Percentiles rank a stretch among this genome's conserved stretches.
phyloP scores from a whole-genome alignment of 2,329 filamentous ascomycete species.

The Cladophialophora psammophila region DNA sequence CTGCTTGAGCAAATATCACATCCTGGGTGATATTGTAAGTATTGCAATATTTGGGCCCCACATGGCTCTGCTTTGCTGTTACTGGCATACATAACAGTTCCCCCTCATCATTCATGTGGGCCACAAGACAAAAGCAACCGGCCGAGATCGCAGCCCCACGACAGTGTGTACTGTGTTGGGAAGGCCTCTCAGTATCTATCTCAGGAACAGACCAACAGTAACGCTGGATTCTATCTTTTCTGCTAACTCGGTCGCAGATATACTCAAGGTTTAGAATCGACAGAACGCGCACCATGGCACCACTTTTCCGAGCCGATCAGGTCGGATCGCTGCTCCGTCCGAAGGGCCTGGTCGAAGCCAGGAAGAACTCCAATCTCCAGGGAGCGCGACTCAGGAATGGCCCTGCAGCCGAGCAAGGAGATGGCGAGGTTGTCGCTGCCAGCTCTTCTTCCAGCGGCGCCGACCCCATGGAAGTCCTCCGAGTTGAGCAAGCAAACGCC shows the following conservation, averaged over 20 bases:
- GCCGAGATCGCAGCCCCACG: neutral
- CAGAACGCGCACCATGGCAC: slow-evolving; percentile 21
- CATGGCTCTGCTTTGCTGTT: neutral
- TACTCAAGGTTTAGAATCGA: neutral
- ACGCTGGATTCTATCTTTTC: neutral
- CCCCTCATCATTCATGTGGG: neutral
- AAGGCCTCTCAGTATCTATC: neutral
- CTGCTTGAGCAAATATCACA: neutral
- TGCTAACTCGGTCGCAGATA: neutral
- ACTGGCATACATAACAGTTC: neutral
- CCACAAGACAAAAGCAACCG: neutral
- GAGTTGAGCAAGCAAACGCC: slow-evolving; percentile 24
- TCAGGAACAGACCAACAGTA: neutral
- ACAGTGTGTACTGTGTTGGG: neutral
- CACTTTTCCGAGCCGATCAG: slow-evolving; percentile 42
- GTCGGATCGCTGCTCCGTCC: slow-evolving; percentile 42
- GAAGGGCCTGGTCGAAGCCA: slow-evolving; percentile 35
- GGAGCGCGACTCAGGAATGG: slow-evolving; percentile 6
- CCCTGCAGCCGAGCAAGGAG: slow-evolving; percentile 8
- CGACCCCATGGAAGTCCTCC: slow-evolving; percentile 12
- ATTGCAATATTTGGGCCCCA: neutral
- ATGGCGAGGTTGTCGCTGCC: slow-evolving; percentile 6
- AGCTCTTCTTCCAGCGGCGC: neutral
- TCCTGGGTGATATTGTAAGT: neutral
- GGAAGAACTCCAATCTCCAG: slow-evolving; percentile 27